Percentiles rank a stretch among this genome's conserved stretches.
phyloP scores from a whole-genome alignment of 2,329 filamentous ascomycete genomes.

The Colletotrichum endophyticum region DNA sequence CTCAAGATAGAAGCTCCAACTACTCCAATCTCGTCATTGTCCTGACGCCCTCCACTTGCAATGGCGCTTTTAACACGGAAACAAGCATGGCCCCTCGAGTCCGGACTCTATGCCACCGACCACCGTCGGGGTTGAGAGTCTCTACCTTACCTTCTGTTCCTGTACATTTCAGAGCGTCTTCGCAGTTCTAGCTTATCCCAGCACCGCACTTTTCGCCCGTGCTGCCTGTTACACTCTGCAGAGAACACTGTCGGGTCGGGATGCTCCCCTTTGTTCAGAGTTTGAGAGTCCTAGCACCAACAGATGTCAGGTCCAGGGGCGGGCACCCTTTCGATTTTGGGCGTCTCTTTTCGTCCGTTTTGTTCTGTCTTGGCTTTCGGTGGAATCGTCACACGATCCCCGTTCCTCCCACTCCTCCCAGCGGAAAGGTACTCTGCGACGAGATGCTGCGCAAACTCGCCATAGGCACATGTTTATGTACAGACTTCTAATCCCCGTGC shows the following conservation, averaged over 20 bases:
- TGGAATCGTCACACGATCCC: not conserved
- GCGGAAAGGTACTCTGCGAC: constrained; percentile 6
- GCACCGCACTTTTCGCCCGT: not conserved
- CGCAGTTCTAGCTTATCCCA: not conserved
- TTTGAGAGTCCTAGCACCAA: not conserved
- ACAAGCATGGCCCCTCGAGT: constrained; percentile 8
- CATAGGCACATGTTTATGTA: not conserved
- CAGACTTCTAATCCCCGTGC: not conserved
- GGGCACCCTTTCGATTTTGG: not conserved
- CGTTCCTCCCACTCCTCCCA: constrained; percentile 19
- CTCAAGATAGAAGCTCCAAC: constrained; percentile 16
- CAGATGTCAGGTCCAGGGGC: constrained; percentile 1
- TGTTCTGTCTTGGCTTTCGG: constrained; percentile 19
- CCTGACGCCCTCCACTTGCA: not conserved
- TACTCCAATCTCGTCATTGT: constrained; percentile 7
- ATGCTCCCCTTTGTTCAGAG: not conserved
- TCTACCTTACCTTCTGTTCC: not conserved
- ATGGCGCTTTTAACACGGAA: constrained; percentile 5
- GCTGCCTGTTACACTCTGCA: not conserved
- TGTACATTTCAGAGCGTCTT: not conserved
- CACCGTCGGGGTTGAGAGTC: not conserved
- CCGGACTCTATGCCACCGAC: not conserved
- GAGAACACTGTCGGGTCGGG: not conserved
- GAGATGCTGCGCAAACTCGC: not conserved
- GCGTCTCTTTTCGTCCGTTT: constrained; percentile 19